Percentiles rank a stretch among this genome's conserved stretches.
Conservation (phyloP, 139 green algal species). For the Desmodesmus armatus region DNA sequence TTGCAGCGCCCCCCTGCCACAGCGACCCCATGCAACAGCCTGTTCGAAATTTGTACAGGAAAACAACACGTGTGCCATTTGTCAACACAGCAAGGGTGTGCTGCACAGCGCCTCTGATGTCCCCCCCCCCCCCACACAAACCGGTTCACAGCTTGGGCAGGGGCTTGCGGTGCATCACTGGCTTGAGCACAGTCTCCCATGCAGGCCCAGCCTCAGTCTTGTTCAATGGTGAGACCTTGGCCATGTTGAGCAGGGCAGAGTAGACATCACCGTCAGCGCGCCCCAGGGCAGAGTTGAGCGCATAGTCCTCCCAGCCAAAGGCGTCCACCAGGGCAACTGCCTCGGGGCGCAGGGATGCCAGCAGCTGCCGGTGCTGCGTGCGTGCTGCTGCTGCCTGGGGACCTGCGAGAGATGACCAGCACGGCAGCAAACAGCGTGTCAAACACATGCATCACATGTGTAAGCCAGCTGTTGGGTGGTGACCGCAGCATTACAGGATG, state of each 20-base stretch:
- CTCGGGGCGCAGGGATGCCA: constrained; percentile 80
- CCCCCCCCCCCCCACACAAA: too few relatives aligned
- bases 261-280: constrained; percentile 88
- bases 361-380: constrained; percentile 62
- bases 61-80: too few relatives aligned
- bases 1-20: too few relatives aligned
- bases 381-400: constrained; percentile 67
- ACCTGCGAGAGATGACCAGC: constrained; percentile 43
- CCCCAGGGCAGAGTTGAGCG: constrained; percentile 85
- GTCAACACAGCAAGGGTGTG: too few relatives aligned
- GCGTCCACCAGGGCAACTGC: constrained; percentile 88
- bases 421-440: not conserved
- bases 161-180: constrained; percentile 55
- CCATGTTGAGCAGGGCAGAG: constrained; percentile 80
- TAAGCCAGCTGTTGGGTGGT: too few relatives aligned
- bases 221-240: constrained; percentile 85
- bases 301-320: constrained; percentile 88
- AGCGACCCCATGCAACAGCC: too few relatives aligned
- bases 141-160: constrained; percentile 43
- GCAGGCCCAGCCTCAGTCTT: constrained; percentile 84
- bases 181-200: constrained; percentile 83
- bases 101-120: too few relatives aligned
- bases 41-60: too few relatives aligned
- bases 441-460: constrained; percentile 19
- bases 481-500: not conserved